Evolutionary conservation across 805 yeast genomes (phyloP).

Genomic region (Wickerhamiella hasegawae): DNA sequence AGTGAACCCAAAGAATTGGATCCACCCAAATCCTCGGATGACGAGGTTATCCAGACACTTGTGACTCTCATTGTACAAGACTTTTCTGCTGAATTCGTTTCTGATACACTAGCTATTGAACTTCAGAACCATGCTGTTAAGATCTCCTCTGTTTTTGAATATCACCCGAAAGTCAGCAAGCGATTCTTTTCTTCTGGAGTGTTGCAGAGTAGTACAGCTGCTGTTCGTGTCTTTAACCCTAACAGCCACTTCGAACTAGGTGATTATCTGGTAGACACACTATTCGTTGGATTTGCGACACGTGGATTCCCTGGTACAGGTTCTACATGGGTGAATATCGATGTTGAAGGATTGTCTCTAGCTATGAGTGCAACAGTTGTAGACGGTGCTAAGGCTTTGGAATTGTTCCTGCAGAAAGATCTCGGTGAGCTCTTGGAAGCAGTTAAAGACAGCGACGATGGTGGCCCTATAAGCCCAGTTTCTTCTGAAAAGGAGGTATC

Average conservation of each 20-base stretch:
- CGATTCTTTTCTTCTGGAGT: constrained; percentile 10
- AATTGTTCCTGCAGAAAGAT: constrained; percentile 8
- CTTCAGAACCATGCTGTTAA: constrained; percentile 14
- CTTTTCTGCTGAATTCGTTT: constrained; percentile 7
- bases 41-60: neutral
- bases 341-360: constrained; percentile 9
- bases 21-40: too few species aligned
- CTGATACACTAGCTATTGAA: constrained; percentile 10
- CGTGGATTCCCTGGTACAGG: constrained; percentile 4
- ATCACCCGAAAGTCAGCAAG: neutral
- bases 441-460: neutral
- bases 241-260: constrained; percentile 7
- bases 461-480: too few species aligned
- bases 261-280: constrained; percentile 11
- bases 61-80: constrained; percentile 6
- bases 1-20: too few species aligned
- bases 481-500: too few species aligned
- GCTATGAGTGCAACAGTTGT: constrained; percentile 7
- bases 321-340: constrained; percentile 10
- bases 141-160: constrained; percentile 10
- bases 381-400: constrained; percentile 5
- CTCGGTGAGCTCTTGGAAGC: constrained; percentile 1
- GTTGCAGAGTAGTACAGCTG: constrained; percentile 8
- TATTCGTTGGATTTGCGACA: constrained; percentile 11
- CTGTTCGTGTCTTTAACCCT: constrained; percentile 9